A percentile compares a stretch with the other conserved stretches of the same genome.
Conservation (phyloP, 2,329 filamentous ascomycete species). For the Aspergillus amoenus region DNA sequence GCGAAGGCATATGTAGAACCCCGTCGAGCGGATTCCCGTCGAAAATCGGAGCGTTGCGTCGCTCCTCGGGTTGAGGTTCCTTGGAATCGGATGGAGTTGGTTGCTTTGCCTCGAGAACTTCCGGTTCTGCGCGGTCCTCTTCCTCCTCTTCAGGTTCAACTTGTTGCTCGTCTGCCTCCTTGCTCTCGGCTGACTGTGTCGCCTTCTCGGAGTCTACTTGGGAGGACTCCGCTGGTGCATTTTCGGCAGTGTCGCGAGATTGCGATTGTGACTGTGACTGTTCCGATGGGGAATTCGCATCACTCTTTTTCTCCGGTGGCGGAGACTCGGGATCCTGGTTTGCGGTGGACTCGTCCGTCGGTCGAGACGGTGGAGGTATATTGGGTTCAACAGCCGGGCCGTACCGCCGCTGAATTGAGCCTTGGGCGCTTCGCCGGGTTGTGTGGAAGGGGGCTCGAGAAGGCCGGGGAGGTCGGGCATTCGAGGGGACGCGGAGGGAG, state of each 20-base stretch:
- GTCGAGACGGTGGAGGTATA: conserved; percentile 37
- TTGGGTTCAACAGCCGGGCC: conserved; percentile 46
- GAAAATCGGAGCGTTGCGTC: conserved; percentile 1
- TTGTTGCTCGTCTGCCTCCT: conserved; percentile 15
- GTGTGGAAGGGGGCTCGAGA: conserved; percentile 36
- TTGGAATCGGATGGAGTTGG: conserved; percentile 7
- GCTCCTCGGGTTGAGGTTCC: conserved; percentile 9
- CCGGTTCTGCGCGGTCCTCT: conserved; percentile 18
- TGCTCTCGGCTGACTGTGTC: conserved; percentile 15
- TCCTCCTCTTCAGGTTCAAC: conserved; percentile 19
- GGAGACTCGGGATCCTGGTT: conserved; percentile 8
- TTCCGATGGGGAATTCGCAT: conserved; percentile 13
- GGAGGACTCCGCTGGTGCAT: conserved; percentile 13
- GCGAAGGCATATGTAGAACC: conserved; percentile 44
- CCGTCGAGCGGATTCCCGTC: conserved; percentile 36
- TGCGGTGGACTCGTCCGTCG: conserved; percentile 24
- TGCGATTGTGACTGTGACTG: conserved; percentile 15
- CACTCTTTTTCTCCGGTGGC: conserved; percentile 12
- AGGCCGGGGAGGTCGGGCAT: conserved; percentile 17
- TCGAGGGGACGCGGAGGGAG: conserved; percentile 39
- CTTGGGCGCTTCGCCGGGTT: conserved; percentile 35
- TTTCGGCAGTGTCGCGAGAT: neutral
- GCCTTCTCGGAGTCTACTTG: conserved; percentile 16
- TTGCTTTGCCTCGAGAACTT: conserved; percentile 11
- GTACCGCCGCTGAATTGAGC: conserved; percentile 46